Conservation (phyloP, 805 yeast species). For the Candida insectalens region DNA sequence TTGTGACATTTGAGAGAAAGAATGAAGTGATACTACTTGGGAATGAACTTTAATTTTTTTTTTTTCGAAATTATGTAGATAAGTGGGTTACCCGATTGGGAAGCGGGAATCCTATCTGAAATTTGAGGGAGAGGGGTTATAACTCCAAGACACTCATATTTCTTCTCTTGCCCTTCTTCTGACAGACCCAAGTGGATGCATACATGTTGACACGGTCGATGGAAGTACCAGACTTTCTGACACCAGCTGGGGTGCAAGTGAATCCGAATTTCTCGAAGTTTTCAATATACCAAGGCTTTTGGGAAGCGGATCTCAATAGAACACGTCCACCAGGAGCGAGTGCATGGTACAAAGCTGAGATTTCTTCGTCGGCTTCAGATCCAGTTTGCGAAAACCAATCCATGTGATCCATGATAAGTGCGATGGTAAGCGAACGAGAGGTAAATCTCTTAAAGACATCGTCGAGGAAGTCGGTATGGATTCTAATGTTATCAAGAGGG, state of each 20-base stretch:
- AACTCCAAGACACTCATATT: constrained; percentile 38
- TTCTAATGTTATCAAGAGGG: constrained; percentile 60
- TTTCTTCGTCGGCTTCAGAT: constrained; percentile 55
- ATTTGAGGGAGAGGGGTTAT: constrained; percentile 2
- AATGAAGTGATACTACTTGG: background rate
- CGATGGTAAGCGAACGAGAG: constrained; percentile 56
- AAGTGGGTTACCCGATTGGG: too few species aligned
- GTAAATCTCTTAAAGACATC: constrained; percentile 65
- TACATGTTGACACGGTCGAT: constrained; percentile 83
- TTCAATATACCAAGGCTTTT: constrained; percentile 67
- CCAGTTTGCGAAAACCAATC: constrained; percentile 77
- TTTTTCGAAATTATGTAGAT: too few species aligned
- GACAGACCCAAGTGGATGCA: constrained; percentile 82
- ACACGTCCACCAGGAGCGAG: constrained; percentile 64
- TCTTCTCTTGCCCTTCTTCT: constrained; percentile 36
- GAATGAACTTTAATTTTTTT: too few species aligned
- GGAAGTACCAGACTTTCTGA: constrained; percentile 50
- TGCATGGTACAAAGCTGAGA: constrained; percentile 52
- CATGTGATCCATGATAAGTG: constrained; percentile 86
- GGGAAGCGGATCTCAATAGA: constrained; percentile 65
- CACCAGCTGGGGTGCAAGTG: constrained; percentile 57
- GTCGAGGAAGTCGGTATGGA: constrained; percentile 71
- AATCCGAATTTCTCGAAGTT: constrained; percentile 63
- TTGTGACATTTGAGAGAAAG: background rate
- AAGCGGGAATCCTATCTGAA: too few species aligned